Conservation (phyloP, 257 asterid genomes). For the Orobanche coerulescens region DNA sequence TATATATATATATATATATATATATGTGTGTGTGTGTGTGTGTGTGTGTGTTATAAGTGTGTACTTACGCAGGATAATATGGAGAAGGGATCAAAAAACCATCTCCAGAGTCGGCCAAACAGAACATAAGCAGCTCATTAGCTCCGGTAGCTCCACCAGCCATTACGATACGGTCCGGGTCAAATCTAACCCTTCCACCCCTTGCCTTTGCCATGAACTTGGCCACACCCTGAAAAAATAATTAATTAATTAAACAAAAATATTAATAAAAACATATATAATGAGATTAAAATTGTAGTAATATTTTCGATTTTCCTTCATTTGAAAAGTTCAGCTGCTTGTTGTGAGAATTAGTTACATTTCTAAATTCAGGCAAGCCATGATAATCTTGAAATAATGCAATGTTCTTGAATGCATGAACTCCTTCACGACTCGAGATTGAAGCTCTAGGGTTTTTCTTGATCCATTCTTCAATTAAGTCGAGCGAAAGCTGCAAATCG, state of each 20-base stretch:
- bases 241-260: neutral
- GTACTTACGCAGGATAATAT: constrained; percentile 76
- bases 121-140: constrained; percentile 48
- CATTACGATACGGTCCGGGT: constrained; percentile 70
- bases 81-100: constrained; percentile 76
- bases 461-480: constrained; percentile 62
- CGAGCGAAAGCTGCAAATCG: constrained; percentile 46
- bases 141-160: constrained; percentile 94
- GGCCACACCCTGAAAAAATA: constrained; percentile 52
- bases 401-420: constrained; percentile 39
- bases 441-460: constrained; percentile 52
- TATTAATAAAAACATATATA: neutral
- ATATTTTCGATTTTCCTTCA: neutral
- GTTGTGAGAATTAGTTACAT: constrained; percentile 18
- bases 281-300: neutral
- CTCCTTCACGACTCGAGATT: constrained; percentile 56
- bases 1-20: too few species aligned
- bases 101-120: constrained; percentile 72
- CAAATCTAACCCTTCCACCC: constrained; percentile 50
- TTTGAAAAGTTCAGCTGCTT: neutral
- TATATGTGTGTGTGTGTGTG: too few species aligned
- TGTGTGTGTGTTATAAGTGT: too few species aligned
- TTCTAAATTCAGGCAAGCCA: constrained; percentile 64
- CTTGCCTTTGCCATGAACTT: constrained; percentile 61
- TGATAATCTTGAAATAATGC: constrained; percentile 83